Base-by-base conservation (phyloP, 306 rosid species). In the Heteromeles arbutifolia region DNA sequence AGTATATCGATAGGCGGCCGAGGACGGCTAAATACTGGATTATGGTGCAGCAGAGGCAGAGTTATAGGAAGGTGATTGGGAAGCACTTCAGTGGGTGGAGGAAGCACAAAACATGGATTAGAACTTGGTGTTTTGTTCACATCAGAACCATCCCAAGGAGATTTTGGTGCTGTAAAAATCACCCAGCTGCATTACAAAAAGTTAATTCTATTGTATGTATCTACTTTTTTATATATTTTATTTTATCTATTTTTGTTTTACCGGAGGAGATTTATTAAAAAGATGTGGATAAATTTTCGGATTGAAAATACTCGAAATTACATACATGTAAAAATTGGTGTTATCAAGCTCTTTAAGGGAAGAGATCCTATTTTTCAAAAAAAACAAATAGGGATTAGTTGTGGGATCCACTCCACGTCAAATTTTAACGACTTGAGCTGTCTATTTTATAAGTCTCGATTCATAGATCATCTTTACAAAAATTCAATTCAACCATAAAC, bases 41-140 rank as follows among this genome's bases (percentile, higher is more conserved):
- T 79, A 70, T 82, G 84, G 86, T 95, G 85, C 91, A 86, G 89
- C 91, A 90, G 84, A 92, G 99, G 80, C 97, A 91, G 71, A 92
- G 99, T 84, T 92, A 95, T 73, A 92, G 75, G 86, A 92, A 85
- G 80, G 97, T 89, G 81, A 89, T 92, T 80, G 97, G 91, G 68
- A 95, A 81, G 83, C 68, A 87, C 75, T 95, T 95, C 75, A 76
- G 73, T 71, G 97, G 99, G 53, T 95, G 97, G 97, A 90, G 89
- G 86, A 95, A 77, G 83, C 89, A 95, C 78, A 90, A 85, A 86
- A 92, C 93, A 26, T 80, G 90, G 34, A 31, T 85, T 25, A 90
- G 89, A 82, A 87, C 96, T 22, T 92, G 97, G 97, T 87, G 86
- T 81, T 82, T 81, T 76, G 88, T 95, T 86, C 96, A 84, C 15